Conservation (phyloP, 352 stramenopile species). For the Phytopythium vexans region DNA sequence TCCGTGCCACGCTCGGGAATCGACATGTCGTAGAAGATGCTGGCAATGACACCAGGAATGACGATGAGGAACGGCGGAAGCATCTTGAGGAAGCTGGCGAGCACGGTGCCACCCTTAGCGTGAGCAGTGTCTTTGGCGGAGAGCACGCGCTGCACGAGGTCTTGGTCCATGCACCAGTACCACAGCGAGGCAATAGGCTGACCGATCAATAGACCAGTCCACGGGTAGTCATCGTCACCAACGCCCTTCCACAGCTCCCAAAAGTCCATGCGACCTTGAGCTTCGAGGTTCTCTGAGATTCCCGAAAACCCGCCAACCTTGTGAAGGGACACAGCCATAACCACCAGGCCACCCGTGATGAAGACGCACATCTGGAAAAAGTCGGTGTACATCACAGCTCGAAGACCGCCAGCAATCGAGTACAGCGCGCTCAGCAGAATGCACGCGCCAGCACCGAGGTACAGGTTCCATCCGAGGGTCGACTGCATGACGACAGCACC, state of each 20-base stretch:
- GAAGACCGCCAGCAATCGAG: conserved; percentile 53
- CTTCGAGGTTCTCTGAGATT: conserved; percentile 40
- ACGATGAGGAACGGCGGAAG: conserved; percentile 70
- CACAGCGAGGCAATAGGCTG: conserved; percentile 57
- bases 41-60: conserved; percentile 57
- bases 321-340: conserved; percentile 48
- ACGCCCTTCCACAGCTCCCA: conserved; percentile 57
- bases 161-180: conserved; percentile 79
- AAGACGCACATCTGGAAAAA: conserved; percentile 71
- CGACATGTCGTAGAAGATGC: conserved; percentile 58
- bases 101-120: conserved; percentile 47
- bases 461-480: conserved; percentile 60
- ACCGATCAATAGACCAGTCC: conserved; percentile 67
- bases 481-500: conserved; percentile 60
- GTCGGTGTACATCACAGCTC: conserved; percentile 72
- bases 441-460: conserved; percentile 41
- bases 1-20: conserved; percentile 49
- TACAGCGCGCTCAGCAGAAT: conserved; percentile 55
- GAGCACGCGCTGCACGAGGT: conserved; percentile 64
- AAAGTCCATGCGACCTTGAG: conserved; percentile 35
- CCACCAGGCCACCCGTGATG: conserved; percentile 48
- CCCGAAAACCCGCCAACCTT: conserved; percentile 51
- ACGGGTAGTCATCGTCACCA: conserved; percentile 55
- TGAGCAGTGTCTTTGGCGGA: conserved; percentile 66
- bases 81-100: conserved; percentile 61